Conservation (phyloP, 140 eudicot genomes). For the Anethum foeniculum region DNA sequence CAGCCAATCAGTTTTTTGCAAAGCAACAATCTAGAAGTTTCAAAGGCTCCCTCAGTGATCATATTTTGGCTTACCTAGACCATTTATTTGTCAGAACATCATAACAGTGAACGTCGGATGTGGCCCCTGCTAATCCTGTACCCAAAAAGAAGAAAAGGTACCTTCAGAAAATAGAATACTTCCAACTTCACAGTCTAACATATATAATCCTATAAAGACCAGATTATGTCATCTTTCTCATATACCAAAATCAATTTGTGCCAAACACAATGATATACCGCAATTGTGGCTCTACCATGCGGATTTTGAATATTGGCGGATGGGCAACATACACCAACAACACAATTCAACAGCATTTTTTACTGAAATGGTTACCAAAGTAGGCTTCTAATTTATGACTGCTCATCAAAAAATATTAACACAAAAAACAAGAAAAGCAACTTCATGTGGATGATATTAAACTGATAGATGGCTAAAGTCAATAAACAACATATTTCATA, state of each 20-base stretch:
- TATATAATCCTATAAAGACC: background rate
- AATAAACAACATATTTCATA: background rate
- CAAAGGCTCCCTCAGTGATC: background rate
- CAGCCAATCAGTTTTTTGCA: background rate
- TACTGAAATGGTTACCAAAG: background rate
- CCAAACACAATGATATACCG: background rate
- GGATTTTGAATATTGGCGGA: background rate
- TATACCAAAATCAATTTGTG: background rate
- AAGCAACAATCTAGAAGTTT: background rate
- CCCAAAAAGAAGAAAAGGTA: slow-evolving; percentile 2
- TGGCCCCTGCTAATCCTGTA: slow-evolving; percentile 96
- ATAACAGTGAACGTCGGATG: slow-evolving; percentile 93
- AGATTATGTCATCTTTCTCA: background rate
- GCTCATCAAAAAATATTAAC: background rate
- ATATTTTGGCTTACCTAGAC: slow-evolving; percentile 56
- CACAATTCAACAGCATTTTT: background rate
- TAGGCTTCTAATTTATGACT: background rate
- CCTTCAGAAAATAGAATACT: background rate
- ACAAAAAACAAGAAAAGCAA: background rate
- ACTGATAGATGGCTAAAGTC: background rate
- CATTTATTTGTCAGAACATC: slow-evolving; percentile 86
- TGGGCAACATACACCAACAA: background rate
- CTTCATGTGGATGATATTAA: background rate
- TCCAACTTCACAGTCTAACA: background rate
- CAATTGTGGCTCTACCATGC: background rate